Evolutionary conservation across 176 grass and related monocot species (phyloP), one percentile per base, ranked within the genome.

Genomic region (Dendrocalamus sinicus): DNA sequence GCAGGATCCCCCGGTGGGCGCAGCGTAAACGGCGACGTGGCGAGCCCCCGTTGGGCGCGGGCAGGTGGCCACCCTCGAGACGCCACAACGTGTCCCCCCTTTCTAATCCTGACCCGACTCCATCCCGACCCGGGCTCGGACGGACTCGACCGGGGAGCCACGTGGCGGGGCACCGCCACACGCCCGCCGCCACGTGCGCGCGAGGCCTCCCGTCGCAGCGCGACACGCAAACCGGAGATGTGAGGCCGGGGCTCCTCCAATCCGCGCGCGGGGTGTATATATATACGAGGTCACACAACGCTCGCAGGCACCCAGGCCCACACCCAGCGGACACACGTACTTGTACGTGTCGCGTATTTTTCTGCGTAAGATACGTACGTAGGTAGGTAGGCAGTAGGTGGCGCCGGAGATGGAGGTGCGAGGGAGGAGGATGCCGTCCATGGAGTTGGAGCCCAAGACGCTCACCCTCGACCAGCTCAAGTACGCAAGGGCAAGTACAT

Each of bases 11-110:
- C 30, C 30, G 30, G 30, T 32, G 30, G 30, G 30, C 30, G 30
- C 30, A 32, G 14, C 6, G 51, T 1, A 6, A 53, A 0, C 4
- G 41, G 2, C 9, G 7, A 81, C 78, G 64, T 48, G 63, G 46
- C 78, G 47, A n/a, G 7, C 12, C 28, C 3, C 46, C 3, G 52
- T 69, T 81, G 62, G 78, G 45, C 24, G 47, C 12, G 12, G 11
- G 12, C 47, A 12, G 47, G 47, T 22, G 28, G 4, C 19, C 78
- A 11, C 51, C 15, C 15, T 6, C 51, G 46, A 1, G 45, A 3
- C 78, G 78, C 47, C 78, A 39, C 78, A 2, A 81, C 78, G 78
- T 81, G 72, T 84, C 48, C 82, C 41, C 17, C 8, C 45, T 19
- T 6, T 28, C 28, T 28, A 28, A 28, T 28, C 30, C 30, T 32